phyloP scores from a whole-genome alignment of 495 filamentous ascomycete genomes.

The Penicillium cataractarum region DNA sequence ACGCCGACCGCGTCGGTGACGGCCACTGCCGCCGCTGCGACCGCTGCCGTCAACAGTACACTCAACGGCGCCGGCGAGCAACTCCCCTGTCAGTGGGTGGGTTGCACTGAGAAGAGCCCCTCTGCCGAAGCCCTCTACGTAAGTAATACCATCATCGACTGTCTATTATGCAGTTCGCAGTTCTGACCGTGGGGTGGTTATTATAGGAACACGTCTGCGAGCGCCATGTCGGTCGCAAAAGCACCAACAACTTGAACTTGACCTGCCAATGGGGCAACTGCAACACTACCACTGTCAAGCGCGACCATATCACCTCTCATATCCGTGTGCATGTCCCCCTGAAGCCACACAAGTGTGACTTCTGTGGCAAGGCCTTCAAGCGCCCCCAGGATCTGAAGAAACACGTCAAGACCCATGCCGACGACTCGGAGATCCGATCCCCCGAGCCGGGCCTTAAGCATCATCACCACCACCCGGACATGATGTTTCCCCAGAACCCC shows the following conservation, averaged over 20 bases:
- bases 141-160: constrained; percentile 44
- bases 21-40: constrained; percentile 46
- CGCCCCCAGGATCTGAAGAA: constrained; percentile 99
- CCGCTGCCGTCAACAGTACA: constrained; percentile 47
- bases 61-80: constrained; percentile 55
- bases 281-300: constrained; percentile 95
- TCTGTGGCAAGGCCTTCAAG: constrained; percentile 99
- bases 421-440: constrained; percentile 87
- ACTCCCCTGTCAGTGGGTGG: constrained; percentile 83
- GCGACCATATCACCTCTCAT: constrained; percentile 99
- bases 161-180: not conserved
- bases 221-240: constrained; percentile 96
- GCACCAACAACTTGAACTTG: constrained; percentile 97
- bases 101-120: constrained; percentile 78
- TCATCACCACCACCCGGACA: constrained; percentile 44
- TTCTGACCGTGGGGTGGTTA: not conserved
- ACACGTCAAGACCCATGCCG: constrained; percentile 99
- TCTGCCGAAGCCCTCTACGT: constrained; percentile 89
- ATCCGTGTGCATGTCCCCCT: constrained; percentile 97
- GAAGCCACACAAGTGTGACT: constrained; percentile 98
- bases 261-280: constrained; percentile 98
- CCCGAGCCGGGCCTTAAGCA: constrained; percentile 62
- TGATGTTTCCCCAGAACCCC: constrained; percentile 56
- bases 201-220: constrained; percentile 95
- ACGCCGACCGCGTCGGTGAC: constrained; percentile 36